Evolutionary conservation across 139 green algal species (phyloP), one percentile per base, ranked within the genome.

Genomic region (Mychonastes homosphaera): DNA sequence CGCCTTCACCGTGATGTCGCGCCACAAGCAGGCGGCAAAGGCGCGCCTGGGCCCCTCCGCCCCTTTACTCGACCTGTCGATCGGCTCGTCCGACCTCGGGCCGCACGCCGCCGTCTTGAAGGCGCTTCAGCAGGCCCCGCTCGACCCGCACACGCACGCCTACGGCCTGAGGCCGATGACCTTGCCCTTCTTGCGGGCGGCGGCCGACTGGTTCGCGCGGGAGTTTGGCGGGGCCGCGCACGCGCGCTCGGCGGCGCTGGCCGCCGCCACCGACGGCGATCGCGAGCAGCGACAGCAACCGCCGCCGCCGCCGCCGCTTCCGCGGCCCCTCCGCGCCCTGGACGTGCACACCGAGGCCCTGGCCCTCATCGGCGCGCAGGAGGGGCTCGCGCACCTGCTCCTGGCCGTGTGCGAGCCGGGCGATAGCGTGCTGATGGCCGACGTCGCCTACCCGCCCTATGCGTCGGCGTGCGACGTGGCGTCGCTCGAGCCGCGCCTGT

Each of bases 141-240:
- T 72, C 0, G 39, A 80, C 62, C 68, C 69, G 12, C 36, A 28
- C 24, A 72, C 67, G 2, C 50, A 80, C 58, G 56, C 32, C 15
- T 76, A 80, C 65, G 75, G 69, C 53, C 59, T 81, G 3, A 74
- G 72, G 21, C 64, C 34, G 43, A 55, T 51, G n/a, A 81, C 74
- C n/a, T 61, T 69, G 69, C 62, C 58, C 0, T 51, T 81, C 7
- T 47, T 75, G 33, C 24, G 58, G 45, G 73, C 64, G 15, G 64
- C 64, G 3, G 19, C 19, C 5, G 43, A 51, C 19, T 71, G 64
- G 70, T 69, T 26, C 7, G 27, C 7, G 33, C n/a, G n/a, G n/a
- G n/a, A n/a, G n/a, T n/a, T n/a, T n/a, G n/a, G n/a, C n/a, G n/a
- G n/a, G n/a, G n/a, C n/a, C n/a, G n/a, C n/a, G n/a, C n/a, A n/a